Percentiles rank a stretch among this genome's conserved stretches.
Conservation (phyloP, 2,329 filamentous ascomycete genomes). For the Fusarium ambrosium region DNA sequence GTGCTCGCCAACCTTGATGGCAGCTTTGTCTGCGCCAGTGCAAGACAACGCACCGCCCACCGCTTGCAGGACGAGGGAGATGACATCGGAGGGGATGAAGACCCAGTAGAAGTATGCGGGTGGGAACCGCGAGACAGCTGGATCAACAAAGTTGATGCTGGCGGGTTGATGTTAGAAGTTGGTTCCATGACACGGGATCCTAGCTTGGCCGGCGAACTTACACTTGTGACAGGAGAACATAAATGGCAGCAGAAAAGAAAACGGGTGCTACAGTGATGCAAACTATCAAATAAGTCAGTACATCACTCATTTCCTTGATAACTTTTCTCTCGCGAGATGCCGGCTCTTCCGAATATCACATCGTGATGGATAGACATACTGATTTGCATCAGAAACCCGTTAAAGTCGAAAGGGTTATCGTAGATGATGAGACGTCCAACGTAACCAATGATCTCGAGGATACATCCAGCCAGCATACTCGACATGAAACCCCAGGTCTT, state of each 20-base stretch:
- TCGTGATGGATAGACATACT: conserved; percentile 54
- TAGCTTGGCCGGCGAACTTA: conserved; percentile 19
- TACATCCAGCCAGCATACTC: conserved; percentile 66
- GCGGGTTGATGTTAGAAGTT: neutral
- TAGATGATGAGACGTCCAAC: conserved; percentile 68
- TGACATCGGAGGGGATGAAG: conserved; percentile 60
- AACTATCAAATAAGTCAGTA: conserved; percentile 38
- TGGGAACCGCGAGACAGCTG: conserved; percentile 41
- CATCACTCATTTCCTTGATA: neutral
- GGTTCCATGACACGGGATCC: neutral
- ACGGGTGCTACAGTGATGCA: conserved; percentile 51
- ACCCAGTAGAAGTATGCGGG: conserved; percentile 45
- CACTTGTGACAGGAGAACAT: conserved; percentile 48
- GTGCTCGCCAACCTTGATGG: conserved; percentile 57
- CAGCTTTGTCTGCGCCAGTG: conserved; percentile 50
- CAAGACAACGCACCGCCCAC: conserved; percentile 62
- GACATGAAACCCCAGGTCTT: conserved; percentile 56
- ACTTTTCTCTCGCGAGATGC: neutral
- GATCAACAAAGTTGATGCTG: conserved; percentile 44
- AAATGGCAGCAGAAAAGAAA: conserved; percentile 48
- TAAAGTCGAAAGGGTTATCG: conserved; percentile 68
- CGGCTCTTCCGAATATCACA: neutral
- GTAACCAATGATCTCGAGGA: conserved; percentile 72
- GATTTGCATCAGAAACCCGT: conserved; percentile 75
- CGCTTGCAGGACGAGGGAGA: conserved; percentile 66